Evolutionary conservation across 345 rosid genomes (phyloP), one percentile per base, ranked within the genome.

Genomic region (Eucalyptus microcorys): DNA sequence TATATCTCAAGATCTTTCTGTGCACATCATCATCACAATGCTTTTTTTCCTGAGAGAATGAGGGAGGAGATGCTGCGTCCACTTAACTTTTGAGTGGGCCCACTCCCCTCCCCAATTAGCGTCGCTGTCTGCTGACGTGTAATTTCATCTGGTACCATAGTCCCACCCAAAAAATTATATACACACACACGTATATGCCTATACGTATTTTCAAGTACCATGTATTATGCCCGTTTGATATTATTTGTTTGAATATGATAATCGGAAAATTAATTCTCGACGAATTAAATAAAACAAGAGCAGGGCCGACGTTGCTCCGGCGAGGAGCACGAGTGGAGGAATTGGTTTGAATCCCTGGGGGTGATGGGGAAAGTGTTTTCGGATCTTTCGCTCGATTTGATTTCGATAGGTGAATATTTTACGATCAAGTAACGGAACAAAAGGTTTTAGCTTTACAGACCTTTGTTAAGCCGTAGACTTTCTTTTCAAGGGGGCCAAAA

Each of bases 21-120:
- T 49, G 86, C 55, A 61, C 26, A 45, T 86, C 61, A 86, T 55
- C n/a, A 76, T 76, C 84, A 40, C 30, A 43, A 24, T 64, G 32
- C 19, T 30, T 32, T 26, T 79, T 64, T 43, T 48, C 49, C 49
- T 10, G 90, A 37, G 86, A 40, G 90, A 81, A 47, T 49, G 87
- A 49, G 87, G 40, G 40, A 19, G 90, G 91, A 91, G 93, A 90
- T 92, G 93, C 91, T 61, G 80, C 86, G 93, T 89, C 94, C 94
- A 92, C 93, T 92, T 49, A 89, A 11, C 84, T 80, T 61, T 57
- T 11, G 32, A 9, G 50, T 50, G 91, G 89, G 94, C 88, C 89
- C 90, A 76, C 83, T 11, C 88, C 86, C 66, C 37, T 19, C 48
- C 53, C 89, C 87, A 90, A 91, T 92, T 92, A 91, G 86, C 68